Base-by-base conservation (phyloP, 345 rosid species). In the Kernera saxatilis region DNA sequence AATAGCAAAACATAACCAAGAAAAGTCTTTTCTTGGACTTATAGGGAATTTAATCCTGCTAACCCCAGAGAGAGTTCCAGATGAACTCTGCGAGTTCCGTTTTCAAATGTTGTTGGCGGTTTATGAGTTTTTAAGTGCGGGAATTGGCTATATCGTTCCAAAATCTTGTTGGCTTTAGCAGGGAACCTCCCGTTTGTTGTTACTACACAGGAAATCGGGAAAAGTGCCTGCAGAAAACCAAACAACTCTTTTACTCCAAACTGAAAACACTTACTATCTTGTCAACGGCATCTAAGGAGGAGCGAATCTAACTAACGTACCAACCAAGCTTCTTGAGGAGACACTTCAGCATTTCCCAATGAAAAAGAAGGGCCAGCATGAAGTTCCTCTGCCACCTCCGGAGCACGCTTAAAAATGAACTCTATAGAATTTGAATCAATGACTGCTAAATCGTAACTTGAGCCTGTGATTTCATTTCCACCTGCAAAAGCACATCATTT, bases 61-160 rank as follows among this genome's bases (percentile, higher is more conserved):
- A 48, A 91, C 99, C 99, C 99, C 41, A 91, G 59, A 76, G 93
- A 86, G 77, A 94, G 86, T 72, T 94, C 93, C 81, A 94, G 78
- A 85, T 91, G 57, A 79, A 94, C 85, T 82, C 88, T 84, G n/a
- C 98, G 89, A 67, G 85, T 80, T 73, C 85, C 81, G 15, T 83
- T 79, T 3, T 50, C 67, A 22, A 70, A 78, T 12, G 21, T 43
- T 53, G 69, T 55, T 44, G 62, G 79, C 5, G 87, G 83, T 71
- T 79, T 87, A 68, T 72, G 74, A 51, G 68, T 58, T 70, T 80
- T 83, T 68, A 94, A 26, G 55, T 82, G 69, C 27, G 99, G 99
- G 33, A 89, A 87, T 39, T 61, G 66, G 77, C 43, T 72, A 59
- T 88, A 82, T 30, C 52, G 84, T 77, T 83, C 71, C 72, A 70